Evolutionary conservation across 306 rosid genomes (phyloP), one percentile per base, ranked within the genome.

Genomic region (Ochetophila trinervis): DNA sequence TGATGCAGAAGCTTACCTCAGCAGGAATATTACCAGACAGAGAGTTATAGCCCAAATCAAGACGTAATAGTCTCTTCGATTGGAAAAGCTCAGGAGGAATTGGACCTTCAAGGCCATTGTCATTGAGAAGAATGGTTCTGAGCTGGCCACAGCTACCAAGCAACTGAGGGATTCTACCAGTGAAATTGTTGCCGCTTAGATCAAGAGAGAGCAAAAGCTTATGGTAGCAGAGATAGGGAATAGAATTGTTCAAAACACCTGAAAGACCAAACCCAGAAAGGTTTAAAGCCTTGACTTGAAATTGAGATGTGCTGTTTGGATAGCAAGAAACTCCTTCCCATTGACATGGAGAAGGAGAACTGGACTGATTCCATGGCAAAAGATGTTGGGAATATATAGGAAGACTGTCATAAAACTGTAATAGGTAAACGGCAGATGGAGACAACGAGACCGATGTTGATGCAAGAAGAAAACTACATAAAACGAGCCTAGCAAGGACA

Each of bases 211-310:
- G 57, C 65, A 68, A 68, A 32, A 12, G 34, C 19, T 68, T 57
- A 35, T 68, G 65, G 4, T 12, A 32, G 20, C 73, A 68, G 57
- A 68, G 54, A 47, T 57, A 57, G 16, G 65, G n/a, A 11, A 68
- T 57, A 6, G 73, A 68, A 44, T 68, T 15, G 73, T 68, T 68
- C 32, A 68, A 68, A 18, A 27, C 34, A 14, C 65, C 65, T 11
- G 73, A 68, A 18, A 68, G 56, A n/a, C 47, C 57, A 57, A 57
- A 68, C 18, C 73, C 73, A 11, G 65, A 57, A 55, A 68, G 57
- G 52, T 57, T 68, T 51, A 68, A 68, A 23, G 65, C 50, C 65
- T 57, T 68, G 73, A 68, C 73, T 68, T 69, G 72, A 44, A 40
- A 55, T 68, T 69, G 72, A 44, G 40, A 55, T 21, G 45, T 56